These are phyloP conservation scores for Amniculicola lignicola DNA, from an alignment of 495 filamentous ascomycete species.

Conservation along the genomic window DNA sequence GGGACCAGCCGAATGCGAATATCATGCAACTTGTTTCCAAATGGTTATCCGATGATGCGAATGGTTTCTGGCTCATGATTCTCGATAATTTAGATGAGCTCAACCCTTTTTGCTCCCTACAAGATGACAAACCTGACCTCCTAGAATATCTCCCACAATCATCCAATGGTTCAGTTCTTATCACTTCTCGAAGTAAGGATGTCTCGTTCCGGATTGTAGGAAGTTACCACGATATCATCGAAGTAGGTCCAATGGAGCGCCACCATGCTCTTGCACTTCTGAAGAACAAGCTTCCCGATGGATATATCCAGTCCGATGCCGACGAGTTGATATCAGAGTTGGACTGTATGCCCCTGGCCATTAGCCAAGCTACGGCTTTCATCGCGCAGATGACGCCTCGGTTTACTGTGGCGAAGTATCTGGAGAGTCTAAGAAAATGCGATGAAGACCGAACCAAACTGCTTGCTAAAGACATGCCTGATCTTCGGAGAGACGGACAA, in stretches of 20 bases:
- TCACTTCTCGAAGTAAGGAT: conserved; percentile 25
- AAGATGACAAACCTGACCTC: too few relatives aligned
- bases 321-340: conserved; percentile 13
- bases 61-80: conserved; percentile 48
- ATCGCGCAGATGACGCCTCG: conserved; percentile 29
- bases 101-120: too few relatives aligned
- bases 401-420: conserved; percentile 40
- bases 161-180: conserved; percentile 17
- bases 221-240: conserved; percentile 41
- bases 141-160: conserved; percentile 17
- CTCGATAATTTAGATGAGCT: conserved; percentile 56
- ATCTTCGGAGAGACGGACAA: conserved; percentile 45
- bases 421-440: conserved; percentile 40
- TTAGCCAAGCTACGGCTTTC: conserved; percentile 27
- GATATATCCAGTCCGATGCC: conserved; percentile 19
- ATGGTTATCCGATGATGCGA: conserved; percentile 42
- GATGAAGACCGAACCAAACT: conserved; percentile 43
- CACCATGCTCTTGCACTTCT: conserved; percentile 42
- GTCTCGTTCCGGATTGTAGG: conserved; percentile 34
- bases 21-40: conserved; percentile 38
- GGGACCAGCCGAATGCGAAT: conserved; percentile 39
- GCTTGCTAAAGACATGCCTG: conserved; percentile 40
- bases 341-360: conserved; percentile 30
- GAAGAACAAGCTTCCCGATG: conserved; percentile 41
- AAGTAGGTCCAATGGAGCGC: conserved; percentile 42